phyloP scores from a whole-genome alignment of 225 moss, liverwort and hornwort genomes.

The Anthoceros angustus region DNA sequence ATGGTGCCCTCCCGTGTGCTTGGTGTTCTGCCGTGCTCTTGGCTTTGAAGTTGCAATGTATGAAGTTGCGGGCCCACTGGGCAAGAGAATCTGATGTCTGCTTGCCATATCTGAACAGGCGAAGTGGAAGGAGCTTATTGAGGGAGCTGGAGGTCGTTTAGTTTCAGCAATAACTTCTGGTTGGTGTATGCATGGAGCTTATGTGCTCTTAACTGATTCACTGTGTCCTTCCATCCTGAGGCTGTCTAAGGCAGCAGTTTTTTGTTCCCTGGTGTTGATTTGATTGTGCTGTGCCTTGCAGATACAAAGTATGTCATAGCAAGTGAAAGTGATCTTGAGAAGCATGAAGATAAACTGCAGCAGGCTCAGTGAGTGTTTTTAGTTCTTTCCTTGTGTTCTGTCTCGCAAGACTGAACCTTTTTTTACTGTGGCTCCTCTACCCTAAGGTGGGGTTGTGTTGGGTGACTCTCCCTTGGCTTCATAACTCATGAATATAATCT shows the following conservation, averaged over 20 bases:
- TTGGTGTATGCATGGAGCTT: not conserved
- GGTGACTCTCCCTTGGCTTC: not conserved
- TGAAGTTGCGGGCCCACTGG: not conserved
- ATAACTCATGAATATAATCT: not conserved
- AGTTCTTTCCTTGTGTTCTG: too few relatives aligned
- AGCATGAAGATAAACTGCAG: conserved; percentile 55
- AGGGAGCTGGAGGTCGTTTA: conserved; percentile 61
- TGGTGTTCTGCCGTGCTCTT: not conserved
- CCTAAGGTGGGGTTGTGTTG: not conserved
- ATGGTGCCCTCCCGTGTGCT: not conserved
- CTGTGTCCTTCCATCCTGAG: not conserved
- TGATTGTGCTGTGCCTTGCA: conserved; percentile 19
- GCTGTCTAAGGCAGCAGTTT: not conserved
- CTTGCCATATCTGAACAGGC: conserved; percentile 21
- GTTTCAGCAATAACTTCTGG: conserved; percentile 33
- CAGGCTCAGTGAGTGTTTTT: conserved; percentile 43
- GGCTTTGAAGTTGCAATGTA: not conserved
- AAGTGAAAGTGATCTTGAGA: conserved; percentile 54
- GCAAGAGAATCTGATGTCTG: not conserved
- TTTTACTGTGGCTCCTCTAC: not conserved
- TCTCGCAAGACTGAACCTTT: too few relatives aligned
- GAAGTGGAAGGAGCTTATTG: conserved; percentile 50
- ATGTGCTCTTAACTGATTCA: conserved; percentile 8
- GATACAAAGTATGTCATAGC: conserved; percentile 70
- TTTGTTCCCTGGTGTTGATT: not conserved